Percentiles rank a stretch among this genome's conserved stretches.
Conservation (phyloP, 768 basidiomycete species). For the Collybia sp. region DNA sequence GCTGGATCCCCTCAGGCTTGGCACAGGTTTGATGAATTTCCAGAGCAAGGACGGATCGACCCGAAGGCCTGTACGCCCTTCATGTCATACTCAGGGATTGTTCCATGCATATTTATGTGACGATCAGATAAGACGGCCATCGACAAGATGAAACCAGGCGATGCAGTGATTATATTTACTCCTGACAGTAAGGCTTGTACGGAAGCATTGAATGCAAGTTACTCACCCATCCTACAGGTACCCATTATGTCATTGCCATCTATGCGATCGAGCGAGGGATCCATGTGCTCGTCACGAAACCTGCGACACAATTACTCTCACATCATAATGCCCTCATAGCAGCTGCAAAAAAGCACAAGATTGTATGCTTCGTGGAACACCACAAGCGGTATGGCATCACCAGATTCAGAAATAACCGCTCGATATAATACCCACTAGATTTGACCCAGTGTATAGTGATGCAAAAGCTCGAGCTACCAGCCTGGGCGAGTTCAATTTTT, state of each 20-base stretch:
- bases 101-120: not conserved
- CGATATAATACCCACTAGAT: conserved; percentile 30
- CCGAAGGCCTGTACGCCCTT: conserved; percentile 72
- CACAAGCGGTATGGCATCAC: conserved; percentile 61
- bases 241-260: conserved; percentile 80
- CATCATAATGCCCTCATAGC: conserved; percentile 79
- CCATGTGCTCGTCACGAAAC: conserved; percentile 92
- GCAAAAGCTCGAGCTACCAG: conserved; percentile 72
- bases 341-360: conserved; percentile 72
- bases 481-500: conserved; percentile 92
- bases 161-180: conserved; percentile 91
- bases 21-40: conserved; percentile 73
- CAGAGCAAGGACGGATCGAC: conserved; percentile 63
- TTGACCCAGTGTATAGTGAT: conserved; percentile 91
- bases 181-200: conserved; percentile 64
- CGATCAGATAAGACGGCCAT: conserved; percentile 79
- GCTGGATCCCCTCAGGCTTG: conserved; percentile 1
- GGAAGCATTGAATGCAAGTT: no score
- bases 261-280: conserved; percentile 83
- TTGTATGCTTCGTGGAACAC: conserved; percentile 92
- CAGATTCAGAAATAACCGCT: not conserved
- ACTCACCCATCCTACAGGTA: conserved; percentile 39
- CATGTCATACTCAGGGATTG: not conserved
- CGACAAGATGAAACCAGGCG: conserved; percentile 69
- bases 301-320: conserved; percentile 80